A percentile compares a stretch with the other conserved stretches of the same genome.
Conservation (phyloP, 371 early-diverging fungal species). For the Mucor piriformis region DNA sequence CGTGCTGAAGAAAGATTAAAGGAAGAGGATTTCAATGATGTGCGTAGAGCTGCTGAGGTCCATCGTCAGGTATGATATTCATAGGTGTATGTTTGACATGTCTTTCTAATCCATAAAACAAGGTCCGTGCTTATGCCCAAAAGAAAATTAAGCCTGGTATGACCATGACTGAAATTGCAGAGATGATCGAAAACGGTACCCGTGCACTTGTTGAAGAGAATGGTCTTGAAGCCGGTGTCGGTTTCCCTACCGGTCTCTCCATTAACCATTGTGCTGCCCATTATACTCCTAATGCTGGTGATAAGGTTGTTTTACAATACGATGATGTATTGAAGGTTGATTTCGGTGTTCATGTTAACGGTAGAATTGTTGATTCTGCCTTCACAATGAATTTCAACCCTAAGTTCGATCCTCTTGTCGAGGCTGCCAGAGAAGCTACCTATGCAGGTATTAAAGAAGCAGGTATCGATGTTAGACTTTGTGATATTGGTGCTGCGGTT, state of each 20-base stretch:
- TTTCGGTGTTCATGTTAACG: constrained; percentile 98
- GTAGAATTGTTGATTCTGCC: constrained; percentile 98
- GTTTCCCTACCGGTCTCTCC: constrained; percentile 99
- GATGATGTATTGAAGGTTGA: constrained; percentile 99
- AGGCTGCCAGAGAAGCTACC: constrained; percentile 97
- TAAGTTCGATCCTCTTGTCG: constrained; percentile 85
- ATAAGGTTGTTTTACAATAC: constrained; percentile 86
- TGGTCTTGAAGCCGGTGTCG: constrained; percentile 91
- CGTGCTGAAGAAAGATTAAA: constrained; percentile 67
- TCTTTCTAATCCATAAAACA: too few species aligned
- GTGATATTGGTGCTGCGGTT: constrained; percentile 98
- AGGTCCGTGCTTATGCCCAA: constrained; percentile 83
- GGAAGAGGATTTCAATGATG: constrained; percentile 75
- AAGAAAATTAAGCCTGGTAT: constrained; percentile 95
- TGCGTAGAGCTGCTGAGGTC: constrained; percentile 92
- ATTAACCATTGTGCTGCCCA: constrained; percentile 99
- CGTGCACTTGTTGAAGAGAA: constrained; percentile 90
- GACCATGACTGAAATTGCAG: constrained; percentile 92
- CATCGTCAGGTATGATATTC: constrained; percentile 68
- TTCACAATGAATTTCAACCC: constrained; percentile 98
- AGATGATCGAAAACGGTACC: constrained; percentile 95
- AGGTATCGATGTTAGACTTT: constrained; percentile 96
- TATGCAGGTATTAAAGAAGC: constrained; percentile 95
- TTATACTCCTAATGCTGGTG: constrained; percentile 98
- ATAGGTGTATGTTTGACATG: too few species aligned